Base-by-base conservation (phyloP, 257 asterid genomes). In the Nemophila menziesii region DNA sequence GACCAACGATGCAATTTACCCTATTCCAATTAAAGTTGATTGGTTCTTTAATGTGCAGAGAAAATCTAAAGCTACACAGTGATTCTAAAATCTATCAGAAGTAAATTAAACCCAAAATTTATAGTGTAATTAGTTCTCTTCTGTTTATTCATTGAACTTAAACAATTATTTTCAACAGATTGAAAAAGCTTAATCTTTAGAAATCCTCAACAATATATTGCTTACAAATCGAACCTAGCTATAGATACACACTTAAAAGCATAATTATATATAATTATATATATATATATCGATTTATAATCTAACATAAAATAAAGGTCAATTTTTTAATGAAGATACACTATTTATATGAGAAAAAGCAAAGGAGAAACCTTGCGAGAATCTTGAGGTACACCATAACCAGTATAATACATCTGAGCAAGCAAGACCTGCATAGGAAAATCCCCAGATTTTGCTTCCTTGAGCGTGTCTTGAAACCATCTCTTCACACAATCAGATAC, bases 401-500 rank as follows among this genome's bases (percentile, higher is more conserved):
- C 94, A 19, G 43, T 46, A 45, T 48, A 48, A 43, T 78, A 82
- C 94, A 82, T 82, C 86, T 82, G 94, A 16, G 60, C 72, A 3
- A 75, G 70, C 29, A 82, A 67, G 60, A 82, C 79, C 78, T 82
- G 94, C 92, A 78, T 82, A 45, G 54, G 75, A 46, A 71, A 42
- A 39, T 82, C 92, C 16, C 94, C 94, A 5, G 66, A 52, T 56
- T 55, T 75, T 4, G 94, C 94, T 66, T 82, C 94, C 62, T 66
- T 70, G 18, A 82, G 86, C 45, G 92, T 66, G 45, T 82, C 94
- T 22, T 55, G 69, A 46, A 75, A 82, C 94, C 94, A 82, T 51
- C 92, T 69, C 47, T 48, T 53, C 3, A 64, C 63, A 55, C 94
- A 82, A 50, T 78, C 86, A 5, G 78, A 59, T n/a, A 82, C 86